Percentiles rank a stretch among this genome's conserved stretches.
These are phyloP conservation scores for Przewalskia tangutica DNA, from an alignment of 257 asterid species.

Conservation along the genomic window DNA sequence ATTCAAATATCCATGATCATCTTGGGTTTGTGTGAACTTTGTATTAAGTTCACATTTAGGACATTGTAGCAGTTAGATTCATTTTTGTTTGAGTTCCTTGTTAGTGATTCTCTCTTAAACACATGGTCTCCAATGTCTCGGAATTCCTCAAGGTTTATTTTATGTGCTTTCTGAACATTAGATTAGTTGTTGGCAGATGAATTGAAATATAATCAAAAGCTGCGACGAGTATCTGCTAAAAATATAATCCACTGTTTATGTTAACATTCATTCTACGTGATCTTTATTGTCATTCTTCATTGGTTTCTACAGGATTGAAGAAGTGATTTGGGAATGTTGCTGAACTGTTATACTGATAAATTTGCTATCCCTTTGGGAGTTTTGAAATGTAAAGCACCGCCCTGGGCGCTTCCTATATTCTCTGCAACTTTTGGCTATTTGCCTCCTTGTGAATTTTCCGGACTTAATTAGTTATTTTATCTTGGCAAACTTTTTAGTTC, in stretches of 20 bases:
- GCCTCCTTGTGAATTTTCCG: neutral
- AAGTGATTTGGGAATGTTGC: neutral
- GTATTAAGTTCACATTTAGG: neutral
- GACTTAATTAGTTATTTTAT: neutral
- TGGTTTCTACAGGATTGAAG: constrained; percentile 1
- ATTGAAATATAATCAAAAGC: neutral
- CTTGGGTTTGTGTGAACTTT: neutral
- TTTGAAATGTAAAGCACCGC: neutral
- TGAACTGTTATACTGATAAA: neutral
- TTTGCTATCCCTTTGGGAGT: neutral
- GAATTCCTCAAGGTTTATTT: neutral
- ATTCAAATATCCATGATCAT: neutral
- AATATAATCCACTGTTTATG: neutral
- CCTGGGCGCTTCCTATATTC: neutral
- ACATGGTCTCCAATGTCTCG: neutral
- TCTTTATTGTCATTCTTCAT: neutral
- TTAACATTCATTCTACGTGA: neutral
- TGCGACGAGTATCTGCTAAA: neutral
- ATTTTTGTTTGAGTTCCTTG: neutral
- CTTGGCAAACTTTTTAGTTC: neutral
- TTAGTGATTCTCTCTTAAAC: neutral
- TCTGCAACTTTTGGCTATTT: too few species aligned
- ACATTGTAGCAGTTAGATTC: neutral
- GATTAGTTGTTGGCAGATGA: neutral
- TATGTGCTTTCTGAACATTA: neutral